These are phyloP conservation scores for Talaromyces sp. DNA, from an alignment of 2,329 filamentous ascomycete species.

Conservation along the genomic window DNA sequence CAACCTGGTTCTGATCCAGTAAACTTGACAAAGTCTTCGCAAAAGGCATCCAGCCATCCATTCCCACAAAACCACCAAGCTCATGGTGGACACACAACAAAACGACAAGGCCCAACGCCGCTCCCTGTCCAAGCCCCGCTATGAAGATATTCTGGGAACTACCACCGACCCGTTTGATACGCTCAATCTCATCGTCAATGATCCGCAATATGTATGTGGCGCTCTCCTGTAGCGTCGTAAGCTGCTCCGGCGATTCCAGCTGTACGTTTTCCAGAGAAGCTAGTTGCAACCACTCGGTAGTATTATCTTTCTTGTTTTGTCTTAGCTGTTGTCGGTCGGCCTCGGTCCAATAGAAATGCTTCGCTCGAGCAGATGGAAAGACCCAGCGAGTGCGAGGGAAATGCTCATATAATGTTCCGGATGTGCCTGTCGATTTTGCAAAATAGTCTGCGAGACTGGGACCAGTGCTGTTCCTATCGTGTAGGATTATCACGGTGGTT, in stretches of 20 bases:
- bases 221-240: slow-evolving; percentile 18
- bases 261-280: slow-evolving; percentile 13
- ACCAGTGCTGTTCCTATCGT: slow-evolving; percentile 18
- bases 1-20: slow-evolving; percentile 11
- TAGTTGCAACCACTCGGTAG: slow-evolving; percentile 18
- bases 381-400: slow-evolving; percentile 20
- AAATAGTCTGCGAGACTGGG: slow-evolving; percentile 16
- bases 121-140: slow-evolving; percentile 21
- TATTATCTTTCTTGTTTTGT: slow-evolving; percentile 6
- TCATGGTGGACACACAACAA: slow-evolving; percentile 18
- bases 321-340: slow-evolving; percentile 6
- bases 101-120: slow-evolving; percentile 17
- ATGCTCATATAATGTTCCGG: slow-evolving; percentile 14
- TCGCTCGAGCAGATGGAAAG: slow-evolving; percentile 18
- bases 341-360: slow-evolving; percentile 16
- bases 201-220: slow-evolving; percentile 16
- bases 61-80: slow-evolving; percentile 19
- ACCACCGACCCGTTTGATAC: slow-evolving; percentile 11
- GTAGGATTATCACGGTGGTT: slow-evolving; percentile 19
- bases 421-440: slow-evolving; percentile 1
- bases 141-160: slow-evolving; percentile 17
- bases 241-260: slow-evolving; percentile 12
- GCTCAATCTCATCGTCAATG: slow-evolving; percentile 19
- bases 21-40: slow-evolving; percentile 8
- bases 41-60: slow-evolving; percentile 20